A percentile compares a stretch with the other conserved stretches of the same genome.
phyloP scores from a whole-genome alignment of 768 basidiomycete genomes.

The Gymnopilus junonius region DNA sequence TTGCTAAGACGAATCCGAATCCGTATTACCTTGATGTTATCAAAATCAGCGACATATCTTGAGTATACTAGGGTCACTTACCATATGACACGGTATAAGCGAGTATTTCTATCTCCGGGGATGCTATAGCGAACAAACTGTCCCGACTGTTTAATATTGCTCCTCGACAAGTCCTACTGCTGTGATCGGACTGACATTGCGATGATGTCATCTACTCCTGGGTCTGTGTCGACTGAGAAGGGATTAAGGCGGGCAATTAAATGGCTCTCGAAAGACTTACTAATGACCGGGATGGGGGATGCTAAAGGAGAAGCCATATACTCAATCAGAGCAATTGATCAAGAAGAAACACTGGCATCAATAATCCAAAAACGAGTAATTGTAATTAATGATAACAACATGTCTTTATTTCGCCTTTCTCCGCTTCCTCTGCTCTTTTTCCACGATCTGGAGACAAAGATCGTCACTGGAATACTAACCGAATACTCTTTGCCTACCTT shows the following conservation, averaged over 20 bases:
- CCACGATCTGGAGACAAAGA: not conserved
- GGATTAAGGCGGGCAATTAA: not conserved
- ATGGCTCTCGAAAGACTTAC: constrained; percentile 41
- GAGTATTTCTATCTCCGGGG: constrained; percentile 82
- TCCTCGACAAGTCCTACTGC: not conserved
- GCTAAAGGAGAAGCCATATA: constrained; percentile 58
- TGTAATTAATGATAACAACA: not conserved
- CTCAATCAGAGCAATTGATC: not conserved
- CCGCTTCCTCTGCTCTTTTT: not conserved
- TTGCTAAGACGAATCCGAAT: constrained; percentile 63
- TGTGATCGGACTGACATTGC: constrained; percentile 60
- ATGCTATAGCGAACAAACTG: constrained; percentile 78
- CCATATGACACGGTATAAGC: constrained; percentile 81
- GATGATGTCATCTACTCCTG: constrained; percentile 82
- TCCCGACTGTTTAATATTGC: not conserved
- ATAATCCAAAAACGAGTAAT: too few species aligned
- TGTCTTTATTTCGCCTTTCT: not conserved
- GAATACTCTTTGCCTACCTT: not conserved
- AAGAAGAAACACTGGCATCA: not conserved
- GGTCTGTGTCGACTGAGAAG: constrained; percentile 77
- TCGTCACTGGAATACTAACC: not conserved
- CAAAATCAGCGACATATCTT: not conserved
- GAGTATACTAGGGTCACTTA: constrained; percentile 33
- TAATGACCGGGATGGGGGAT: constrained; percentile 81
- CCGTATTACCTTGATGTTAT: constrained; percentile 65